These are phyloP conservation scores for Tuctoria greenei DNA, from an alignment of 176 grass and related monocot genomes.

Conservation along the genomic window DNA sequence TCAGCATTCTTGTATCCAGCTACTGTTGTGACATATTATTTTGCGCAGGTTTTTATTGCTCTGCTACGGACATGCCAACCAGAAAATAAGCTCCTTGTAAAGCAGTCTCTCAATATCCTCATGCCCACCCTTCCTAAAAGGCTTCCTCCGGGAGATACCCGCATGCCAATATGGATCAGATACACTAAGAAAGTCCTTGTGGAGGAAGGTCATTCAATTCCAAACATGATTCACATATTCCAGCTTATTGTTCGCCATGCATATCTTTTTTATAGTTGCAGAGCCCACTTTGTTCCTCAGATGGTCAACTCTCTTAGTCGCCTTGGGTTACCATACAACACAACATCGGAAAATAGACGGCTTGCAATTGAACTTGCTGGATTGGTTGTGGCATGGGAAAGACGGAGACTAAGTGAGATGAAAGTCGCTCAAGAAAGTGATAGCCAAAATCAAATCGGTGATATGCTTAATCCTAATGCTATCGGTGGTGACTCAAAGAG, in stretches of 20 bases:
- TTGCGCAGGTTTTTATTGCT: conserved; percentile 85
- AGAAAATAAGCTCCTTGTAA: conserved; percentile 96
- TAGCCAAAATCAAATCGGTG: conserved; percentile 56
- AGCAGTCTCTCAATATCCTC: conserved; percentile 94
- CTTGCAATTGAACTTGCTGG: conserved; percentile 99
- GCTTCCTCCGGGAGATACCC: conserved; percentile 85
- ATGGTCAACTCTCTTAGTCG: conserved; percentile 99
- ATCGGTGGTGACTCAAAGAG: conserved; percentile 47
- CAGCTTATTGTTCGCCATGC: conserved; percentile 98
- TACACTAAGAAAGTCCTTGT: conserved; percentile 99
- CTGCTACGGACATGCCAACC: conserved; percentile 94
- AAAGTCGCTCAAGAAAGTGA: conserved; percentile 74
- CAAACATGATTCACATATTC: conserved; percentile 99
- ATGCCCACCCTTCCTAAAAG: conserved; percentile 96
- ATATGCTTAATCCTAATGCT: conserved; percentile 65
- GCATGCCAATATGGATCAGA: conserved; percentile 98
- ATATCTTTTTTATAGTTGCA: conserved; percentile 94
- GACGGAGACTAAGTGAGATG: conserved; percentile 91
- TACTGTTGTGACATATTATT: conserved; percentile 9
- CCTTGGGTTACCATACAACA: conserved; percentile 93
- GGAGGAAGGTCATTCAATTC: conserved; percentile 99
- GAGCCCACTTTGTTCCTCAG: conserved; percentile 99
- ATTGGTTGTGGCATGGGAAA: conserved; percentile 97
- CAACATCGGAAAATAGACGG: conserved; percentile 83
- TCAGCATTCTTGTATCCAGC: conserved; percentile 7